Conservation (phyloP, 768 basidiomycete genomes). For the Phlebiopsis gigantea region DNA sequence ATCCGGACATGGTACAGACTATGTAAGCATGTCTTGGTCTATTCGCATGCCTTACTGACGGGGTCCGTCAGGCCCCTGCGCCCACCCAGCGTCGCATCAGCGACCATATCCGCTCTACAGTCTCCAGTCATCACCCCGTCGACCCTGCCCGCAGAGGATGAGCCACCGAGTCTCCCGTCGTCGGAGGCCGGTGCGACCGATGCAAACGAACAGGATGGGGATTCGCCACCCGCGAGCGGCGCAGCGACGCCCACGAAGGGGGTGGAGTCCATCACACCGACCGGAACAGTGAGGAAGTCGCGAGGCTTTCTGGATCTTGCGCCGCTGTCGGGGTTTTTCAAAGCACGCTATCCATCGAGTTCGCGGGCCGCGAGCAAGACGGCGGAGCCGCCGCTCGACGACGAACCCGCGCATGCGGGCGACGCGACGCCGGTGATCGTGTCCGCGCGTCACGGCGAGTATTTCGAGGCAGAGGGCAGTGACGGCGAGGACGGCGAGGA, state of each 20-base stretch:
- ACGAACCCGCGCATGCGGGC: constrained; percentile 9
- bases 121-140: constrained; percentile 7
- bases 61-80: constrained; percentile 1
- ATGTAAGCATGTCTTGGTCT: constrained; percentile 36
- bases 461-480: not conserved
- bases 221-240: constrained; percentile 48
- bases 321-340: constrained; percentile 59
- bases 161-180: not conserved
- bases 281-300: constrained; percentile 17
- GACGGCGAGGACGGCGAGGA: constrained; percentile 15
- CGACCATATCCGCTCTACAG: constrained; percentile 12
- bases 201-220: constrained; percentile 5
- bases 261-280: not conserved
- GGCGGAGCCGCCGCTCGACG: constrained; percentile 19
- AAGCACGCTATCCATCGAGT: constrained; percentile 50
- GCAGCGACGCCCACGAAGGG: constrained; percentile 49
- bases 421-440: constrained; percentile 14
- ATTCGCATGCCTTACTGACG: not conserved
- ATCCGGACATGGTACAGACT: constrained; percentile 49
- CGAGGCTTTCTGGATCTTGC: constrained; percentile 50
- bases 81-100: constrained; percentile 7
- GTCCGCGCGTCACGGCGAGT: not conserved
- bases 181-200: not conserved
- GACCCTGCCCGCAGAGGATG: not conserved
- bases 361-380: constrained; percentile 19